phyloP scores from a whole-genome alignment of 2,329 filamentous ascomycete species.

The Graphilbum sp. region DNA sequence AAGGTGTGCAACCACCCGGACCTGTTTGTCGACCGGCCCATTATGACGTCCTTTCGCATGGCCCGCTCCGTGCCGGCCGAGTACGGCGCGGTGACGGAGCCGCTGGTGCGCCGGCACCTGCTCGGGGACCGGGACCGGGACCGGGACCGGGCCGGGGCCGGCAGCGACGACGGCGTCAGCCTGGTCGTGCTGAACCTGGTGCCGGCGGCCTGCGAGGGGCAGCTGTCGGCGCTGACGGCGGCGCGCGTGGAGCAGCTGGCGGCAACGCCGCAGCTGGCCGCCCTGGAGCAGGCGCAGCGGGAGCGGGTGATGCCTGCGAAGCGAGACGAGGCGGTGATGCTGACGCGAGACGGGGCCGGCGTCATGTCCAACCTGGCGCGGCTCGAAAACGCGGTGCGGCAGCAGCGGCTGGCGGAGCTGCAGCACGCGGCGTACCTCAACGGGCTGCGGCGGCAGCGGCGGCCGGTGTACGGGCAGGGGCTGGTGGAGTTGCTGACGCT shows the following conservation, averaged over 20 bases:
- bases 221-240: slow-evolving; percentile 41
- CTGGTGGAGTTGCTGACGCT: slow-evolving; percentile 62
- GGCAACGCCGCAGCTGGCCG: slow-evolving; percentile 49
- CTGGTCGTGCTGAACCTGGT: slow-evolving; percentile 66
- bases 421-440: slow-evolving; percentile 72
- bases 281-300: slow-evolving; percentile 57
- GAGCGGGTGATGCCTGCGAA: slow-evolving; percentile 32
- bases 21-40: slow-evolving; percentile 86
- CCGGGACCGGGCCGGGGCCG: no score
- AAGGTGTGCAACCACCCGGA: slow-evolving; percentile 99
- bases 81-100: slow-evolving; percentile 52
- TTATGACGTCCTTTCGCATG: slow-evolving; percentile 95
- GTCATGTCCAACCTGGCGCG: slow-evolving; percentile 55
- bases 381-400: slow-evolving; percentile 54
- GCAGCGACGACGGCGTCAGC: slow-evolving; percentile 39
- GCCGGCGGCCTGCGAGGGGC: slow-evolving; percentile 51
- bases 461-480: slow-evolving; percentile 65
- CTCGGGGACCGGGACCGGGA: no score
- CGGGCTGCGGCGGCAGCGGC: slow-evolving; percentile 60
- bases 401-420: slow-evolving; percentile 58
- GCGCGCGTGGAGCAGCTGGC: slow-evolving; percentile 45
- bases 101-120: slow-evolving; percentile 49
- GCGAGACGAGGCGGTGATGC: no score
- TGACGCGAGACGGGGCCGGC: no score
- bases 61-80: slow-evolving; percentile 57